Evolutionary conservation across 1,139 yeast genomes (phyloP).

Genomic region (Hyphopichia burtonii): DNA sequence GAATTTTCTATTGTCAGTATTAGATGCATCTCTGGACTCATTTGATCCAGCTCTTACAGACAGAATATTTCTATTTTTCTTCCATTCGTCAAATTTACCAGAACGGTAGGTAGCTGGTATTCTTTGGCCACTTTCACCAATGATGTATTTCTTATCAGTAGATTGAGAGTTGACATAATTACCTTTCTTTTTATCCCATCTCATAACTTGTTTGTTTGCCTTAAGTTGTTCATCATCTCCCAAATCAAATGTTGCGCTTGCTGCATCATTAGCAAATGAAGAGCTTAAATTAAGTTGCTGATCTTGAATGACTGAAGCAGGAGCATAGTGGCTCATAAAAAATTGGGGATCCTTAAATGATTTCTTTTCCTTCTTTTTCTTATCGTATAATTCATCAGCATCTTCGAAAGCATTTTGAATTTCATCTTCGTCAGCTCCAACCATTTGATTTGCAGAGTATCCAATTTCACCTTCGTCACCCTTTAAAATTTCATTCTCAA

Average conservation of each 20-base stretch:
- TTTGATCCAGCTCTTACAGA: constrained; percentile 54
- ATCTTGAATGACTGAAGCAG: constrained; percentile 77
- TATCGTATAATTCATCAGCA: constrained; percentile 49
- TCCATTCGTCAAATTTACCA: constrained; percentile 93
- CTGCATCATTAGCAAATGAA: constrained; percentile 85
- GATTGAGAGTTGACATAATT: constrained; percentile 83
- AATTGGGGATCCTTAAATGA: constrained; percentile 76
- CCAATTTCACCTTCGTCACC: constrained; percentile 56
- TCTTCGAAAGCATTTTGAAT: constrained; percentile 58
- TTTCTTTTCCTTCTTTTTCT: constrained; percentile 29
- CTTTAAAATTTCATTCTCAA: constrained; percentile 70
- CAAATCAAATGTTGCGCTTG: constrained; percentile 81
- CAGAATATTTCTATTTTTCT: constrained; percentile 61
- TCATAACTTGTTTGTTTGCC: constrained; percentile 67
- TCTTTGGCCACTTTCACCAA: constrained; percentile 92
- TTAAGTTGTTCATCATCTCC: constrained; percentile 73
- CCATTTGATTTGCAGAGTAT: constrained; percentile 29
- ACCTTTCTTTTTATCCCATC: constrained; percentile 95
- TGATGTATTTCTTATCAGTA: constrained; percentile 79
- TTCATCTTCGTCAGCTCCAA: constrained; percentile 45
- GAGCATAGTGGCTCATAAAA: constrained; percentile 89
- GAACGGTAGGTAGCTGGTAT: constrained; percentile 91
- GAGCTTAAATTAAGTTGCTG: constrained; percentile 62
- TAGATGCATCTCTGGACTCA: constrained; percentile 35
- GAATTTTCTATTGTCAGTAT: constrained; percentile 44